Conservation (phyloP, 1,284 basidiomycete species). For the Amylostereum areolatum region DNA sequence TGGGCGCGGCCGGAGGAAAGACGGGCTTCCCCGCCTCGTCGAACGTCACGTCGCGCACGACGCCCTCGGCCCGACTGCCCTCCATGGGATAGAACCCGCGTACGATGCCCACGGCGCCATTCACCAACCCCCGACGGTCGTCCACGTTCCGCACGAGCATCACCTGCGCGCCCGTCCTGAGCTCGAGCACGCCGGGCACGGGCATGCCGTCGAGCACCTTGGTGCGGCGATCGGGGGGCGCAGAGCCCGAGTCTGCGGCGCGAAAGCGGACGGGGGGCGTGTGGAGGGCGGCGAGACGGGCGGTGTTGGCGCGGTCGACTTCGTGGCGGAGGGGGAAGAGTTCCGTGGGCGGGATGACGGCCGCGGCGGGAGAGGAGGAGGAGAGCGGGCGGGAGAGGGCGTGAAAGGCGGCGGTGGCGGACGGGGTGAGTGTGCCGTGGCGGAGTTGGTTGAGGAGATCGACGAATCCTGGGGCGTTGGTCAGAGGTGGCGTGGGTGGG, state of each 20-base stretch:
- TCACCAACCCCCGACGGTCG: slow-evolving; percentile 54
- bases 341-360: slow-evolving; percentile 41
- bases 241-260: slow-evolving; percentile 16
- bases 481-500: not conserved
- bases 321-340: slow-evolving; percentile 63
- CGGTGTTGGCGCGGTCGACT: slow-evolving; percentile 53
- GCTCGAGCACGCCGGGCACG: slow-evolving; percentile 52
- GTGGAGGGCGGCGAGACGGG: slow-evolving; percentile 25
- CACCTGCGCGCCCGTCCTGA: slow-evolving; percentile 55
- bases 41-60: slow-evolving; percentile 25
- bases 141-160: slow-evolving; percentile 81
- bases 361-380: slow-evolving; percentile 34
- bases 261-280: slow-evolving; percentile 7
- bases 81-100: slow-evolving; percentile 37
- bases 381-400: slow-evolving; percentile 33
- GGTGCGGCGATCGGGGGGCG: slow-evolving; percentile 37
- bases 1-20: slow-evolving; percentile 2
- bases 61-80: slow-evolving; percentile 18
- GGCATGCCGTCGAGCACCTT: slow-evolving; percentile 73
- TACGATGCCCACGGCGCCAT: slow-evolving; percentile 68
- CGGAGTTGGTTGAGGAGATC: slow-evolving; percentile 91
- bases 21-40: slow-evolving; percentile 29
- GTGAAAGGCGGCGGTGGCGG: slow-evolving; percentile 42
- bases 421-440: slow-evolving; percentile 48
- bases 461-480: slow-evolving; percentile 58